Conservation (phyloP, 2,329 filamentous ascomycete genomes). For the Rhynchosporium secalis region DNA sequence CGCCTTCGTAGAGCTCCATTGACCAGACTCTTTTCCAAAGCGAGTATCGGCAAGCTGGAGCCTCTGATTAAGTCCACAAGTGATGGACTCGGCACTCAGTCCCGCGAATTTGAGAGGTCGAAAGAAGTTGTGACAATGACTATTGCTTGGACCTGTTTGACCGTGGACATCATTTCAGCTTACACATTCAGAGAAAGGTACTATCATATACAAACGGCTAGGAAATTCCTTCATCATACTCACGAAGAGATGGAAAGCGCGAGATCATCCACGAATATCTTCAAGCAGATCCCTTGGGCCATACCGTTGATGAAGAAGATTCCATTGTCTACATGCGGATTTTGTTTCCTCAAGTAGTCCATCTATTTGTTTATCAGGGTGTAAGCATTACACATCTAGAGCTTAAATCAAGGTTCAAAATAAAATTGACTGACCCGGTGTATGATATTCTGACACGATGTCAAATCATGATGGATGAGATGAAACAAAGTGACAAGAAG, state of each 20-base stretch:
- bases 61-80: constrained; percentile 16
- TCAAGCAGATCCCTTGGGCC: constrained; percentile 23
- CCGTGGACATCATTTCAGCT: constrained; percentile 5
- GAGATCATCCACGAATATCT: background rate
- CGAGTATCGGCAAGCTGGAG: constrained; percentile 17
- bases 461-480: background rate
- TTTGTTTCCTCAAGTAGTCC: constrained; percentile 6
- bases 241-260: background rate
- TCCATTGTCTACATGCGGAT: constrained; percentile 13
- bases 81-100: constrained; percentile 3
- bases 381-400: background rate
- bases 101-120: background rate
- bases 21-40: constrained; percentile 25
- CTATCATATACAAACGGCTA: background rate
- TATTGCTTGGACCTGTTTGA: constrained; percentile 1
- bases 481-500: background rate
- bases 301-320: constrained; percentile 18
- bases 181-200: constrained; percentile 11
- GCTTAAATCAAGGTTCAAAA: background rate
- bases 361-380: constrained; percentile 5
- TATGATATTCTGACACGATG: background rate
- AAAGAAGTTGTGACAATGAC: background rate
- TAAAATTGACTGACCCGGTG: background rate
- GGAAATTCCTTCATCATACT: background rate
- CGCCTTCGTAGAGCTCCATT: constrained; percentile 20